Evolutionary conservation across 2,329 filamentous ascomycete species (phyloP).

Genomic region (Colletotrichum chlorophyti): DNA sequence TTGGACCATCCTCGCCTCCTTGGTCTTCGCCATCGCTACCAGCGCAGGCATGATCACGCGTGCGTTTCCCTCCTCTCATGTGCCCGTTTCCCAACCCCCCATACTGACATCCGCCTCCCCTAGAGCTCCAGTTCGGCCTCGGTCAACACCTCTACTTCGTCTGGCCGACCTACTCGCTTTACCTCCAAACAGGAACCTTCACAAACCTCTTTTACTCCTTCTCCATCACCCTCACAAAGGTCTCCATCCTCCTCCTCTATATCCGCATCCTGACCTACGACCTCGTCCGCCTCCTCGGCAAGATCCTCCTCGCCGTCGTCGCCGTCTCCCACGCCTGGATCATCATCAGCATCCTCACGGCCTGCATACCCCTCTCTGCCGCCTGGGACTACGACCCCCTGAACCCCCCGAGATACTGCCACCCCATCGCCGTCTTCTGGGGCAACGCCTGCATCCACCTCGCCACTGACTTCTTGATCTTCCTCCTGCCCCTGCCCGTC

Average conservation of each 20-base stretch:
- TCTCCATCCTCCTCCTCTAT: constrained; percentile 33
- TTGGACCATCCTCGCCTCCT: constrained; percentile 40
- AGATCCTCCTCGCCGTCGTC: constrained; percentile 29
- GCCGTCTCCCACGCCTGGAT: constrained; percentile 32
- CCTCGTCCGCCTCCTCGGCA: constrained; percentile 33
- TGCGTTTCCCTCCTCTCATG: background rate
- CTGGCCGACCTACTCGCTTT: background rate
- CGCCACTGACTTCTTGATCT: constrained; percentile 35
- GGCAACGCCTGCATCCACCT: constrained; percentile 33
- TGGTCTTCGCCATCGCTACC: constrained; percentile 32
- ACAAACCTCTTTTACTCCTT: constrained; percentile 29
- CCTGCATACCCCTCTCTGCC: constrained; percentile 31
- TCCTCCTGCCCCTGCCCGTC: constrained; percentile 47
- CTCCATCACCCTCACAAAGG: constrained; percentile 31
- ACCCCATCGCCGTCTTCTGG: constrained; percentile 33
- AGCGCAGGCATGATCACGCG: constrained; percentile 26
- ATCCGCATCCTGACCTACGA: constrained; percentile 34
- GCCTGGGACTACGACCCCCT: constrained; percentile 27
- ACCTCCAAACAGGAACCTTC: constrained; percentile 22
- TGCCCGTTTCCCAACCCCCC: background rate
- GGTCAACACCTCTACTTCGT: constrained; percentile 19
- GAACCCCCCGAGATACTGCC: constrained; percentile 20
- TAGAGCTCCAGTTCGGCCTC: constrained; percentile 26
- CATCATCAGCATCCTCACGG: constrained; percentile 30
- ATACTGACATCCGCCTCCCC: too few relatives aligned